A percentile compares a stretch with the other conserved stretches of the same genome.
Conservation (phyloP, 257 asterid species). For the Cinchona pubescens region DNA sequence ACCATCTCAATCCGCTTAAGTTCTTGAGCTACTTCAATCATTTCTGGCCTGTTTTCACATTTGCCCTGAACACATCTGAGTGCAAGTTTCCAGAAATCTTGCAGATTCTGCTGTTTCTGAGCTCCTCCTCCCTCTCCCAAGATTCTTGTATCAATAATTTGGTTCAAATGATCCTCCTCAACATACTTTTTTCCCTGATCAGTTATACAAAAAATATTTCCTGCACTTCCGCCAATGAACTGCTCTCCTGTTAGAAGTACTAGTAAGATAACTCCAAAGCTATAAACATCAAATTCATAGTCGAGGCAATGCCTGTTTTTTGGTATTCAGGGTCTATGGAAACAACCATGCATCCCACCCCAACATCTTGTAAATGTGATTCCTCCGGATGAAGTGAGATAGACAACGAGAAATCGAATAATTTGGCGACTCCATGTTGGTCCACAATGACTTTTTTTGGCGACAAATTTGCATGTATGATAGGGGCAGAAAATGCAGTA, state of each 20-base stretch:
- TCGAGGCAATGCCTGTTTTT: background rate
- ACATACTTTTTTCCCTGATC: background rate
- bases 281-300: conserved; percentile 15
- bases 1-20: background rate
- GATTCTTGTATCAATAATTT: conserved; percentile 3
- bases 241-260: conserved; percentile 4
- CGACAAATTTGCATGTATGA: conserved; percentile 16
- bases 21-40: conserved; percentile 2
- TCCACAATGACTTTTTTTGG: conserved; percentile 7
- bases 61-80: background rate
- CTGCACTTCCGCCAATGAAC: background rate
- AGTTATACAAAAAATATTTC: background rate
- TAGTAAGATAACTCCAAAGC: conserved; percentile 7
- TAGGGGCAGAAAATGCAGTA: conserved; percentile 18
- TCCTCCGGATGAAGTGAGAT: conserved; percentile 18
- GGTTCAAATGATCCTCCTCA: background rate
- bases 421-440: conserved; percentile 23
- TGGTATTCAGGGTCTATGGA: conserved; percentile 10
- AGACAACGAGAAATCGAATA: conserved; percentile 15
- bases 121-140: background rate
- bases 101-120: background rate
- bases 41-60: conserved; percentile 4
- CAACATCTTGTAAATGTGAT: background rate
- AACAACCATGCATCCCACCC: background rate
- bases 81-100: background rate